Conservation (phyloP, 75 land plant genomes). For the Pinus albicaulis region DNA sequence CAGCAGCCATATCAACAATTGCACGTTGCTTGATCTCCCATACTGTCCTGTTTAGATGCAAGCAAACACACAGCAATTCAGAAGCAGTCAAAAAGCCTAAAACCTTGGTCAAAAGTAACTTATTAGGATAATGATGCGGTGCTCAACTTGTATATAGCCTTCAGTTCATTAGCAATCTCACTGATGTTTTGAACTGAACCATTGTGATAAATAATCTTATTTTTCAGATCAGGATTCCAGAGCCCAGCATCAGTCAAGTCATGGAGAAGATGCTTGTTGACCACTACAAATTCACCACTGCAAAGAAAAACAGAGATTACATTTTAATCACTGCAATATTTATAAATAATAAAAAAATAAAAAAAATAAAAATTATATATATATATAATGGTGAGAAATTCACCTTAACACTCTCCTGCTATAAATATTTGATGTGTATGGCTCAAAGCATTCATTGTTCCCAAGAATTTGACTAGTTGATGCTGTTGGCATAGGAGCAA, state of each 20-base stretch:
- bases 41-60: constrained; percentile 62
- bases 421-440: constrained; percentile 95
- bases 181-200: constrained; percentile 77
- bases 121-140: background rate
- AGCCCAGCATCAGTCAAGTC: constrained; percentile 92
- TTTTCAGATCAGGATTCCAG: constrained; percentile 83
- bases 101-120: background rate
- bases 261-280: constrained; percentile 94
- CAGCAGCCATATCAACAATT: constrained; percentile 94
- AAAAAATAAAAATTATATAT: no score
- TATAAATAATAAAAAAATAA: background rate
- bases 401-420: constrained; percentile 92
- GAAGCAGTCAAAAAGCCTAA: background rate
- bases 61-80: background rate
- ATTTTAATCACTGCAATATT: background rate
- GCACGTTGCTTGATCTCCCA: constrained; percentile 97
- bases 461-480: constrained; percentile 98
- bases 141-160: constrained; percentile 68
- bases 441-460: constrained; percentile 98
- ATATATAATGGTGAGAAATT: background rate
- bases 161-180: constrained; percentile 70
- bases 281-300: constrained; percentile 99
- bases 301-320: background rate
- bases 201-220: constrained; percentile 73
- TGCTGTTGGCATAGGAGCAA: constrained; percentile 99